Conservation (phyloP, 257 asterid genomes). For the Solanum peruvianum region DNA sequence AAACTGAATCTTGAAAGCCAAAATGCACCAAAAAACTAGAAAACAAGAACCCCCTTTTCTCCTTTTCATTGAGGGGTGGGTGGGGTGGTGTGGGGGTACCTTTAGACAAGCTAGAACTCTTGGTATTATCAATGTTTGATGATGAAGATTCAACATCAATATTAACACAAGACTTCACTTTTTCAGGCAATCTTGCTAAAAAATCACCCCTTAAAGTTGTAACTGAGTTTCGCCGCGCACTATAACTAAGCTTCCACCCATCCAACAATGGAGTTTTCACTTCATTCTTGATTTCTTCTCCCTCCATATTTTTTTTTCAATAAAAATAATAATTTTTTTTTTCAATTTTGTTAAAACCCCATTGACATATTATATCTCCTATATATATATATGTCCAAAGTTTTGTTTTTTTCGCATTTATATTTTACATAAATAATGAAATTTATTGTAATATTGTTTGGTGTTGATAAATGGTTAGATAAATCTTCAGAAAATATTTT, state of each 20-base stretch:
- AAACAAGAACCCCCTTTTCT: neutral
- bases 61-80: neutral
- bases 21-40: neutral
- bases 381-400: neutral
- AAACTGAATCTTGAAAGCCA: neutral
- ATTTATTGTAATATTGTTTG: neutral
- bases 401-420: neutral
- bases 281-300: neutral
- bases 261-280: slow-evolving; percentile 38
- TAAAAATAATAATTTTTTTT: neutral
- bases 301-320: neutral
- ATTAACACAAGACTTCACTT: slow-evolving; percentile 44
- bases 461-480: neutral
- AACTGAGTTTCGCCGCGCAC: slow-evolving; percentile 50
- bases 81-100: slow-evolving; percentile 20
- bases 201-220: slow-evolving; percentile 50
- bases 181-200: slow-evolving; percentile 52
- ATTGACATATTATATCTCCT: neutral
- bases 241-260: slow-evolving; percentile 20
- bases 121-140: slow-evolving; percentile 32
- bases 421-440: neutral
- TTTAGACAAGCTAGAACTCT: slow-evolving; percentile 27
- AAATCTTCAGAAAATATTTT: neutral
- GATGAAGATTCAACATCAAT: slow-evolving; percentile 49
- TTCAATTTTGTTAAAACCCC: neutral